Conservation (phyloP, 805 yeast species). For the Pichia rugopelliculosa region DNA sequence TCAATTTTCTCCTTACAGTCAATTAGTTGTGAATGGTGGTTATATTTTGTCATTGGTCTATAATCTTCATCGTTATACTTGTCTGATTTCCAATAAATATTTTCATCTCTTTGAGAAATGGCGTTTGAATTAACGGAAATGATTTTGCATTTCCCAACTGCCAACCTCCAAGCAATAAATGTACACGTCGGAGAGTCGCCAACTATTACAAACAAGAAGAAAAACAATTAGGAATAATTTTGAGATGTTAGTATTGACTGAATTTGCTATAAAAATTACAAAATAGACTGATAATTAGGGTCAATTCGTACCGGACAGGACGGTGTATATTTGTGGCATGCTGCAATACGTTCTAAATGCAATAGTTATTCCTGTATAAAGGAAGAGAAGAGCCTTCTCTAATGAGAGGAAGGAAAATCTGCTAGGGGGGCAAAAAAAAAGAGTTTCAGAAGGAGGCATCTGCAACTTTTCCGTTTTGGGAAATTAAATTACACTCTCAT, state of each 20-base stretch:
- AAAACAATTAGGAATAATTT: neutral
- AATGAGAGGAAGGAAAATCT: neutral
- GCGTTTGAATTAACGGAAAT: conserved; percentile 11
- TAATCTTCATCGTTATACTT: conserved; percentile 2
- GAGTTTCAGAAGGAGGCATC: neutral
- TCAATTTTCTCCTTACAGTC: conserved; percentile 11
- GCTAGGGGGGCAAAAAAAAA: neutral
- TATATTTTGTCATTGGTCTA: conserved; percentile 1
- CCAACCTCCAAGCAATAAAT: conserved; percentile 26
- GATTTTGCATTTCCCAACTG: conserved; percentile 14
- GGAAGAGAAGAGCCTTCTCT: neutral
- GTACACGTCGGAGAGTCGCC: conserved; percentile 26
- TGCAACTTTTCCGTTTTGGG: neutral
- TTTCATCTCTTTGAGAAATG: neutral
- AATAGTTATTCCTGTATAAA: neutral
- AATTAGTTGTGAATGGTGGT: neutral
- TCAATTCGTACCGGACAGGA: conserved; percentile 9
- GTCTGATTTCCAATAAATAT: conserved; percentile 10
- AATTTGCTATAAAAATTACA: neutral
- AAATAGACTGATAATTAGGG: neutral
- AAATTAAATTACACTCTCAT: neutral
- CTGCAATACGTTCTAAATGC: too few species aligned
- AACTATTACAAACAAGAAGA: conserved; percentile 13
- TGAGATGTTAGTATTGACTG: conserved; percentile 2
- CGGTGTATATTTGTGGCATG: conserved; percentile 7